Evolutionary conservation across 106 monocot genomes (phyloP), one percentile per base, ranked within the genome.

Genomic region (Xerophyta viscosa): DNA sequence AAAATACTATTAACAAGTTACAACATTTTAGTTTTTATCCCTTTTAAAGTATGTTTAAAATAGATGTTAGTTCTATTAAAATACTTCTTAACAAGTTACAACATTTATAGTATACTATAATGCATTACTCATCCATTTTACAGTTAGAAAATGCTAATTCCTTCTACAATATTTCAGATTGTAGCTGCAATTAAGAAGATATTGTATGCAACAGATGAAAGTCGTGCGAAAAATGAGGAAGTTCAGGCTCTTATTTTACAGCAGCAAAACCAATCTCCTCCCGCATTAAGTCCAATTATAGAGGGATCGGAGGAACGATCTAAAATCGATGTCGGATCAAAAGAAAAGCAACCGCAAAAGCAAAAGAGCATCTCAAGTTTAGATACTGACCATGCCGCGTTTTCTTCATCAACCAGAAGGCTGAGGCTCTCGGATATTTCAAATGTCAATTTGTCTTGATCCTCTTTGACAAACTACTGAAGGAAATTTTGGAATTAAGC

Each of bases 381-480:
- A n/a, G 94, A 96, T 24, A 53, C 78, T 9, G 88, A 84, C 37
- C 52, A 70, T 61, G 73, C 70, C 5, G 64, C 72, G 24, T 55
- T 52, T 54, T 73, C 73, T 6, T 76, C 58, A 8, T 49, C 61
- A 20, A 71, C 88, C 9, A 82, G 76, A n/a, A 75, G 88, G 67
- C 88, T 71, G 46, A 71, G 82, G 58, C 76, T 96, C 42, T 96
- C 79, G 4, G 91, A 92, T 46, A 71, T 89, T 47, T 96, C 73
- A 20, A 59, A 96, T 41, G 62, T 85, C 42, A 66, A 66, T 37
- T 41, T 60, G 20, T 75, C 65, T 37, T 73, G 54, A 58, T 76
- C 83, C 3, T 75, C 75, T 4, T 37, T 79, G 8, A 54, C 69
- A 27, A 73, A 76, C 50, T 76, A 26, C 57, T 77, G 66, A 73